Evolutionary conservation across 2,329 filamentous ascomycete species (phyloP).

Genomic region (Aphanocladium album): DNA sequence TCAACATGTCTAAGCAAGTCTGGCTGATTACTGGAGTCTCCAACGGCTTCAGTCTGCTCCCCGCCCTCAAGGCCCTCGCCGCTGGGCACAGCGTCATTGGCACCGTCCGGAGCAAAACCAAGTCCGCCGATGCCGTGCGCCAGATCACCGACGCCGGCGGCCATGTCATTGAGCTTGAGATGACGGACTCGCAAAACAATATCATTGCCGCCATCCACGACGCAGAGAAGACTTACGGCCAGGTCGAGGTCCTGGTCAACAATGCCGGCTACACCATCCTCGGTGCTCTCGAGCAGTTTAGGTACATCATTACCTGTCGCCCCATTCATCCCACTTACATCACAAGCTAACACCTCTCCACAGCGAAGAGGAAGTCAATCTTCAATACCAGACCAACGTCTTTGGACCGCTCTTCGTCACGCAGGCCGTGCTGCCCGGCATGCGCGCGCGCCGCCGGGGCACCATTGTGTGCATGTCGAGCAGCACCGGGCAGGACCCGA

Average conservation of each 20-base stretch:
- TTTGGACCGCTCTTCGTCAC: conserved; percentile 44
- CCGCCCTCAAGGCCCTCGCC: conserved; percentile 37
- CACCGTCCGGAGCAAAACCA: conserved; percentile 33
- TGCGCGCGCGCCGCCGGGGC: conserved; percentile 37
- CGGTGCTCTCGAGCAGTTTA: conserved; percentile 33
- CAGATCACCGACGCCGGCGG: conserved; percentile 20
- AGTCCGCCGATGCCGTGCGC: conserved; percentile 15
- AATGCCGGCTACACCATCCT: conserved; percentile 43
- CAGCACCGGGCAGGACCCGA: conserved; percentile 36
- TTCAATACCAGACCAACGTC: conserved; percentile 43
- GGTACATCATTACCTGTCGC: conserved; percentile 11
- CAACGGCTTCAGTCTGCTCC: conserved; percentile 40
- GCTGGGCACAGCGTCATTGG: conserved; percentile 44
- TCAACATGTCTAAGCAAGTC: conserved; percentile 24
- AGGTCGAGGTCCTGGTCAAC: conserved; percentile 48
- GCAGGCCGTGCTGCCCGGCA: conserved; percentile 41
- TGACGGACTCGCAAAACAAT: neutral
- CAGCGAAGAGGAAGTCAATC: conserved; percentile 34
- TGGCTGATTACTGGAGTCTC: conserved; percentile 48
- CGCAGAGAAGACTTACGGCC: conserved; percentile 16
- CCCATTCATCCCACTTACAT: neutral
- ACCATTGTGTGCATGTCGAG: conserved; percentile 43
- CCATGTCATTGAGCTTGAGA: conserved; percentile 25
- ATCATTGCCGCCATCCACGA: conserved; percentile 21
- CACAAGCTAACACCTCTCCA: too few relatives aligned